Conservation (phyloP, 495 filamentous ascomycete genomes). For the Hypoxylon lenormandii region DNA sequence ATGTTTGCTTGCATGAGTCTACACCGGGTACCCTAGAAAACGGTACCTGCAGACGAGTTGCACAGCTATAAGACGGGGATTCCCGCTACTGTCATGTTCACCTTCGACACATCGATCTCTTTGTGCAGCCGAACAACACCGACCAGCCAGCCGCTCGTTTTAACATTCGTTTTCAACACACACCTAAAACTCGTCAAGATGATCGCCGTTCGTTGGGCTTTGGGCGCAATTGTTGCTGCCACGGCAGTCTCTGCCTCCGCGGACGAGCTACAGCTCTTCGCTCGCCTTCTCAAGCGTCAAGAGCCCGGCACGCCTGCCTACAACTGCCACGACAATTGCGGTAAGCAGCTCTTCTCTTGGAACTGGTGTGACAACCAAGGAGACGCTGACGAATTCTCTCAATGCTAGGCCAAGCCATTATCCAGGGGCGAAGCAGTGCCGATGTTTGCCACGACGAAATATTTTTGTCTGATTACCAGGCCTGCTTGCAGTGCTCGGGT, state of each 20-base stretch:
- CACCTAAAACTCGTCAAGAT: conserved; percentile 28
- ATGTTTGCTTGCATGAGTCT: conserved; percentile 5
- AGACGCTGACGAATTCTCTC: neutral
- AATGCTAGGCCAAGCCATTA: conserved; percentile 58
- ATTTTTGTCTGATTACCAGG: conserved; percentile 58
- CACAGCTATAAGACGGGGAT: conserved; percentile 30
- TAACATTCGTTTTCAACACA: conserved; percentile 27
- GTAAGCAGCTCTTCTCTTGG: conserved; percentile 42
- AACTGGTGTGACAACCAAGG: too few species aligned
- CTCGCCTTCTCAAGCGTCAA: conserved; percentile 51
- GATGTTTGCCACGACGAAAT: conserved; percentile 57
- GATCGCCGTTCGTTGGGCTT: conserved; percentile 26
- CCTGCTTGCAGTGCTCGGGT: conserved; percentile 61
- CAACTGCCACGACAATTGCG: conserved; percentile 64
- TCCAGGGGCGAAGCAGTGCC: conserved; percentile 46
- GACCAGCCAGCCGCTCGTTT: conserved; percentile 33
- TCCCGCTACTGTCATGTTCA: conserved; percentile 11
- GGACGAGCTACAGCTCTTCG: conserved; percentile 33
- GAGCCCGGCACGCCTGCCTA: conserved; percentile 60
- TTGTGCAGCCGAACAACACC: neutral
- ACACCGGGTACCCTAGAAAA: neutral
- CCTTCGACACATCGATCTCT: conserved; percentile 10
- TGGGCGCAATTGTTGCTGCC: conserved; percentile 34
- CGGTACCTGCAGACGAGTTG: conserved; percentile 1
- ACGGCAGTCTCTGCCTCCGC: conserved; percentile 32